Evolutionary conservation across 768 basidiomycete species (phyloP), one percentile per base, ranked within the genome.

Genomic region (Porphyrellus cyaneotinctus): DNA sequence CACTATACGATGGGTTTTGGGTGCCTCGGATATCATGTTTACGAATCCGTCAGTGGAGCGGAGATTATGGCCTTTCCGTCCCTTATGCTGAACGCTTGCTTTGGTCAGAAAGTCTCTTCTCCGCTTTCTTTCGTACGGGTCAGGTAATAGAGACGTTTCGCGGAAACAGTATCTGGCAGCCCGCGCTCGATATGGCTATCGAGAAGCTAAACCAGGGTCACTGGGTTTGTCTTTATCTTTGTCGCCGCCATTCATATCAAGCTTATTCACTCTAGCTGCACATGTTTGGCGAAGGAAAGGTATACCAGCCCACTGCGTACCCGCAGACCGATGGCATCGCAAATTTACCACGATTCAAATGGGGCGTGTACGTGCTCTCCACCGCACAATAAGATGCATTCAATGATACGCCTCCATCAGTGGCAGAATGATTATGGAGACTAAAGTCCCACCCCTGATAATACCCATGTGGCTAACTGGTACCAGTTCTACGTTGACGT

Each of bases 391-490:
- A 30, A 32, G 39, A 24, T 12, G 20, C 28, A 17, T 28, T 56
- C 42, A 54, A 22, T 51, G 36, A 56, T 39, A 31, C 43, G 22
- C 41, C 41, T 24, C 11, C 18, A 39, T 33, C 62, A 95, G 92
- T 24, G 91, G 90, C 35, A 80, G 93, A 23, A 87, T 97, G 31
- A 65, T 98, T 39, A 93, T 85, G 80, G 82, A 85, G 51, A 72
- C 77, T 10, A 66, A 74, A 14, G 61, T 74, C n/a, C 78, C 82
- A 39, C 95, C 95, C 3, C 68, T 84, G 20, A 82, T 97, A 52
- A 85, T 98, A 56, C 95, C 95, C 2, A 89, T 97, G 79, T 98
- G 92, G 92, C 74, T 97, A 13, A 86, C 88, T n/a, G 85, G 87
- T 79, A 47, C n/a, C 73, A 52, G 11, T 26, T 28, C 10, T 15